Conservation (phyloP, 108 stramenopile species). For the Pseudonitzschia delicatissima region DNA sequence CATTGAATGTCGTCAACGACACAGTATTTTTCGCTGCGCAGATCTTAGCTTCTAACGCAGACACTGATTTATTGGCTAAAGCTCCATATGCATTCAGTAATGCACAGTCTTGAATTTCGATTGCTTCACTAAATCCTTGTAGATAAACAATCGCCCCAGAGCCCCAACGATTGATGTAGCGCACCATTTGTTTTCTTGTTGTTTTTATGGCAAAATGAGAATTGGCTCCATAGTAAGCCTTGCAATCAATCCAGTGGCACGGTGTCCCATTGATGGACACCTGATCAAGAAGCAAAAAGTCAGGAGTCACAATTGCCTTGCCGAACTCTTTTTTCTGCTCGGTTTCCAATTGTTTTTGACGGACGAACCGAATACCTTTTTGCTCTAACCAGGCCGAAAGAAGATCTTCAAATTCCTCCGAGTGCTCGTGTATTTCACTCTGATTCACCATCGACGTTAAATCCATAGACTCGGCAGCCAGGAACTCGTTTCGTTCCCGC, state of each 20-base stretch:
- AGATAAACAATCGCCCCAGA: constrained; percentile 18
- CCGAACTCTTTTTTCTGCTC: constrained; percentile 16
- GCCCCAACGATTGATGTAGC: constrained; percentile 14
- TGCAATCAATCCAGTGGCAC: constrained; percentile 16
- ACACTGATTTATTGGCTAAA: not conserved
- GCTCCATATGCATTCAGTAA: not conserved
- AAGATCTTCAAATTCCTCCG: constrained; percentile 9
- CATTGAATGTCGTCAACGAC: not conserved
- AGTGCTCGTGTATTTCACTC: not conserved
- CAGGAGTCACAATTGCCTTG: constrained; percentile 14
- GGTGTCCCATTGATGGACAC: not conserved
- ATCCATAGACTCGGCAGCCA: constrained; percentile 5
- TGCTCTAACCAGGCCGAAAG: not conserved
- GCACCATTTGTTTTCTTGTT: constrained; percentile 15
- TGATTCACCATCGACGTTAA: constrained; percentile 9
- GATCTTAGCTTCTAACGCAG: not conserved
- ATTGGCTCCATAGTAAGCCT: constrained; percentile 20
- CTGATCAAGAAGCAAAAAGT: constrained; percentile 18
- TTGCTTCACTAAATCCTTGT: constrained; percentile 19
- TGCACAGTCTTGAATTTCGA: not conserved
- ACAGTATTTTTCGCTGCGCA: not conserved
- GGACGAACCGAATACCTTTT: constrained; percentile 6
- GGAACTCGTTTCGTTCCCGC: constrained; percentile 11
- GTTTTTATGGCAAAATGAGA: not conserved
- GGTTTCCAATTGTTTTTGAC: constrained; percentile 3